A percentile compares a stretch with the other conserved stretches of the same genome.
phyloP scores from a whole-genome alignment of 2,329 filamentous ascomycete genomes.

The Monosporascus ibericus region DNA sequence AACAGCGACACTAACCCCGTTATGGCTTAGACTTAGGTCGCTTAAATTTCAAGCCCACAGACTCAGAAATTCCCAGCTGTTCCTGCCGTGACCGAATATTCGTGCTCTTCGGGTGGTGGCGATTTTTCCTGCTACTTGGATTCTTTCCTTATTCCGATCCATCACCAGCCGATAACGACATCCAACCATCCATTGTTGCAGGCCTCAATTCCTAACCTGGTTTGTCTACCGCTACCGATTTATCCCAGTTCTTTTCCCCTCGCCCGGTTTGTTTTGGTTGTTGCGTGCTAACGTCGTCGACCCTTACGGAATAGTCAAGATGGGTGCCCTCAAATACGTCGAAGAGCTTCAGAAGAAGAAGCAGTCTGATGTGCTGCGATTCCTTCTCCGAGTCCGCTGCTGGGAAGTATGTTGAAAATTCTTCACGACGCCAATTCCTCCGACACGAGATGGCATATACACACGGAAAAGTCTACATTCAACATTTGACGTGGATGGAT shows the following conservation, averaged over 20 bases:
- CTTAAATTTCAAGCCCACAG: slow-evolving; percentile 1
- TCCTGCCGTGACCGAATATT: not conserved
- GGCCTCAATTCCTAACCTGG: slow-evolving; percentile 29
- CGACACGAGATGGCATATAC: slow-evolving; percentile 21
- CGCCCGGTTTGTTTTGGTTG: not conserved
- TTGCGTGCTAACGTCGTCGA: slow-evolving; percentile 15
- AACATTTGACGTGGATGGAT: slow-evolving; percentile 22
- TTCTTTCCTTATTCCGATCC: slow-evolving; percentile 9
- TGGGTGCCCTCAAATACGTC: slow-evolving; percentile 99
- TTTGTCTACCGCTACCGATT: slow-evolving; percentile 14
- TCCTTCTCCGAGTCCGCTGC: slow-evolving; percentile 99
- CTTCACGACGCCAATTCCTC: slow-evolving; percentile 23
- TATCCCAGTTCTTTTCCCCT: not conserved
- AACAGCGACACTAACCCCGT: not conserved
- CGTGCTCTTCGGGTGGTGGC: slow-evolving; percentile 5
- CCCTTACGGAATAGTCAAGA: slow-evolving; percentile 51
- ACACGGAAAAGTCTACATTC: slow-evolving; percentile 22
- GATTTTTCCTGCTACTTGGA: slow-evolving; percentile 12
- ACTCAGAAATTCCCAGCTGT: not conserved
- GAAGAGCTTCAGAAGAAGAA: slow-evolving; percentile 99
- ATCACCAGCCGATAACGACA: slow-evolving; percentile 24
- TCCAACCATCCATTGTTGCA: slow-evolving; percentile 29
- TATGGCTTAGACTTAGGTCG: not conserved
- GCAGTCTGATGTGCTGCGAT: slow-evolving; percentile 99
- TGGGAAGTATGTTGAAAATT: slow-evolving; percentile 82